Conservation (phyloP, 1,139 yeast genomes). For the Entelexis paramagnoliae region DNA sequence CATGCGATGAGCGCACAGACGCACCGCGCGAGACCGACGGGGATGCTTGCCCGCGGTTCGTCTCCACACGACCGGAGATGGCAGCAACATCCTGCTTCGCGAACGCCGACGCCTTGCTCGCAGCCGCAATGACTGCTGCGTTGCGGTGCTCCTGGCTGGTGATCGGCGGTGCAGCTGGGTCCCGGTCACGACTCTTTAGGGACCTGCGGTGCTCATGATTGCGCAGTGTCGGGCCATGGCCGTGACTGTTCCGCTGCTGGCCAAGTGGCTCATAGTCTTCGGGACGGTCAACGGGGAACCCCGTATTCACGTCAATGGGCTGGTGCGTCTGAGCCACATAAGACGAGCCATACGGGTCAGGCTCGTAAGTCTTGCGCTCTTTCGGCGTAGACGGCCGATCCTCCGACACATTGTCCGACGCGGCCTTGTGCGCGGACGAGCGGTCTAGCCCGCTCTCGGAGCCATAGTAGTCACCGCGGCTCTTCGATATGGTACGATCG, state of each 20-base stretch:
- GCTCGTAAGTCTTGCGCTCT: not conserved
- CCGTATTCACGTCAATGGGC: conserved; percentile 19
- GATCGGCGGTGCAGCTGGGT: conserved; percentile 2
- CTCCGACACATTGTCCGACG: not conserved
- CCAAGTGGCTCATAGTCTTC: not conserved
- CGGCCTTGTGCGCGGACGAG: conserved; percentile 4
- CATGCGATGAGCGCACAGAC: conserved; percentile 3
- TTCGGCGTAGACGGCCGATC: not conserved
- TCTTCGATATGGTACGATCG: conserved; percentile 7
- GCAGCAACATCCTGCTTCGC: conserved; percentile 23
- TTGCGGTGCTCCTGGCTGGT: conserved; percentile 13
- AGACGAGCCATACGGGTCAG: not conserved
- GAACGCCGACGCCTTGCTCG: conserved; percentile 20
- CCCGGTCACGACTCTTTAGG: not conserved
- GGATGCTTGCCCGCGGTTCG: not conserved
- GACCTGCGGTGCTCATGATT: conserved; percentile 2
- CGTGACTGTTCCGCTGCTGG: not conserved
- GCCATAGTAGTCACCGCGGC: not conserved
- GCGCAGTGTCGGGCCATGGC: conserved; percentile 12
- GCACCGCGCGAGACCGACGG: not conserved
- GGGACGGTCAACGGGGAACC: conserved; percentile 17
- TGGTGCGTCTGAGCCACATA: conserved; percentile 8
- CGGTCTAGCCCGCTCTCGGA: conserved; percentile 3
- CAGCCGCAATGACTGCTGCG: conserved; percentile 22
- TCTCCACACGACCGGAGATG: conserved; percentile 10